These are phyloP conservation scores for Emericellopsis cladophorae DNA, from an alignment of 2,329 filamentous ascomycete genomes.

Conservation along the genomic window DNA sequence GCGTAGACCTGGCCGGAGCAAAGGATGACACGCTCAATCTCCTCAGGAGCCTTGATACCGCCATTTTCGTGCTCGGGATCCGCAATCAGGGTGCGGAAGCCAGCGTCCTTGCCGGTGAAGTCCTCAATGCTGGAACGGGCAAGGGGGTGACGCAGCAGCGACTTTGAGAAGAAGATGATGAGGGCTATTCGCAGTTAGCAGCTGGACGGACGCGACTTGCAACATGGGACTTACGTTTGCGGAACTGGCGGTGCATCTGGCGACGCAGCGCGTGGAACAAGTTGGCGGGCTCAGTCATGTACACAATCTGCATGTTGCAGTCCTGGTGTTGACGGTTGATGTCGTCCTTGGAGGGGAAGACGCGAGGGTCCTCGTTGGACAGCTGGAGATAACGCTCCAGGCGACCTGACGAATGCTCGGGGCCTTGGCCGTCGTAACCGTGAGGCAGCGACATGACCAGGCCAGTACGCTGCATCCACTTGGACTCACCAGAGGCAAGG, in stretches of 20 bases:
- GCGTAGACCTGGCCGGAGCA: slow-evolving; percentile 93
- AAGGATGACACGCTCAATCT: slow-evolving; percentile 88
- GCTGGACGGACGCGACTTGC: too few relatives aligned
- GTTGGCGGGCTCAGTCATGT: slow-evolving; percentile 94
- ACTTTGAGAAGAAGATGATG: slow-evolving; percentile 97
- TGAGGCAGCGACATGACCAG: slow-evolving; percentile 94
- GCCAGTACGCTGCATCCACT: slow-evolving; percentile 97
- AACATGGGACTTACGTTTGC: slow-evolving; percentile 70
- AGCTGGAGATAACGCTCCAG: slow-evolving; percentile 96
- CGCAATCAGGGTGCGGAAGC: slow-evolving; percentile 94
- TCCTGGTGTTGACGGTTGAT: slow-evolving; percentile 96
- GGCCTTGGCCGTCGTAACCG: slow-evolving; percentile 95
- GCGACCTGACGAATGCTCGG: slow-evolving; percentile 93
- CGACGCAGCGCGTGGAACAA: slow-evolving; percentile 91
- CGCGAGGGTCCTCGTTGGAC: slow-evolving; percentile 90
- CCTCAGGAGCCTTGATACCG: slow-evolving; percentile 63
- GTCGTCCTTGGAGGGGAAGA: slow-evolving; percentile 81
- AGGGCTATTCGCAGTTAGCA: slow-evolving; percentile 45
- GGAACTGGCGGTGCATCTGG: slow-evolving; percentile 98
- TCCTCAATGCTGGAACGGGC: slow-evolving; percentile 84
- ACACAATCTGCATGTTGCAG: slow-evolving; percentile 98
- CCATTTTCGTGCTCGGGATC: slow-evolving; percentile 73
- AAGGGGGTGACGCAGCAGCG: slow-evolving; percentile 83
- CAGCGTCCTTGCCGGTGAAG: slow-evolving; percentile 69
- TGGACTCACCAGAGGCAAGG: slow-evolving; percentile 91